phyloP scores from a whole-genome alignment of 2,329 filamentous ascomycete genomes.

The Penicillium brasilianum region DNA sequence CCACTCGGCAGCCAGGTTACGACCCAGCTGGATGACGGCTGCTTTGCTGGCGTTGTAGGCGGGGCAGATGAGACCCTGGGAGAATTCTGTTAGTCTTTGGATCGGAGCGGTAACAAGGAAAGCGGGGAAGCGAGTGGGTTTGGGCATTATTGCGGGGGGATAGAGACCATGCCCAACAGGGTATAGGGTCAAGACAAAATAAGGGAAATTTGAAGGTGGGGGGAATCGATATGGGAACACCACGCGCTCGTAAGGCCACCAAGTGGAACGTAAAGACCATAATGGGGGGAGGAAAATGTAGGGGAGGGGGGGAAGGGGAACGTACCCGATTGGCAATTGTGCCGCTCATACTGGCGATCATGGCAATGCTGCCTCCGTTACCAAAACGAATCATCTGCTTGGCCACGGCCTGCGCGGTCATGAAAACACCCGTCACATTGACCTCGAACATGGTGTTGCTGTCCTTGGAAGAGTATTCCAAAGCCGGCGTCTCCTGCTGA shows the following conservation, averaged over 20 bases:
- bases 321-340: slow-evolving; percentile 61
- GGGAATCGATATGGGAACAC: background rate
- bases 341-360: slow-evolving; percentile 68
- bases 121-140: background rate
- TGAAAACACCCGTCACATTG: slow-evolving; percentile 66
- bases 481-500: slow-evolving; percentile 80
- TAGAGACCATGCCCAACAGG: background rate
- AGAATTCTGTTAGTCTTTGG: background rate
- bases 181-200: background rate
- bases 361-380: slow-evolving; percentile 64
- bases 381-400: slow-evolving; percentile 67
- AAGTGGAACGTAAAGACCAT: too few relatives aligned
- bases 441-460: slow-evolving; percentile 67
- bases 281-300: background rate
- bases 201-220: background rate
- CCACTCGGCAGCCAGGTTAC: slow-evolving; percentile 56
- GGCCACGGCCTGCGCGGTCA: slow-evolving; percentile 67
- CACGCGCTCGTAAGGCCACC: background rate
- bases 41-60: slow-evolving; percentile 57
- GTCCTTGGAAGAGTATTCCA: slow-evolving; percentile 73
- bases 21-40: slow-evolving; percentile 53
- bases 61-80: slow-evolving; percentile 53
- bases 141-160: background rate
- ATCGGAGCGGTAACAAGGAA: background rate
- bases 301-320: slow-evolving; percentile 15